Evolutionary conservation across 2,329 filamentous ascomycete genomes (phyloP).

Genomic region (Talaromyces sp.): DNA sequence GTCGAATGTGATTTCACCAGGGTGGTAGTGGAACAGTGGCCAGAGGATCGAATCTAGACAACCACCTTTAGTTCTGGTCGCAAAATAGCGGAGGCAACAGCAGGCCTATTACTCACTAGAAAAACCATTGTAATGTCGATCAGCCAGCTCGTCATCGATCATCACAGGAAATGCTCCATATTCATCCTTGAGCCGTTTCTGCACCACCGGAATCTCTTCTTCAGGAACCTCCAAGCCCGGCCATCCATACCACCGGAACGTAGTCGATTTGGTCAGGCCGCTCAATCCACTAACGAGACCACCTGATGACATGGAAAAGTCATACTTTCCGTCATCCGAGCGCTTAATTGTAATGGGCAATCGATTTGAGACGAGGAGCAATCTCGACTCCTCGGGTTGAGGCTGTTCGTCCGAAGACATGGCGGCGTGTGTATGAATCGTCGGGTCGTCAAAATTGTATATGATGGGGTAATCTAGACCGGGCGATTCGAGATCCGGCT

Average conservation of each 20-base stretch:
- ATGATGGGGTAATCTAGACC: conserved; percentile 5
- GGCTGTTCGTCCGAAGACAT: conserved; percentile 39
- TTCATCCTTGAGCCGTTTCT: conserved; percentile 74
- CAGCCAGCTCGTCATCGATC: conserved; percentile 86
- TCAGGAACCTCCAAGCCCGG: conserved; percentile 89
- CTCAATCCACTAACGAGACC: conserved; percentile 91
- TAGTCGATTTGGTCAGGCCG: conserved; percentile 85
- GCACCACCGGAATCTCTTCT: conserved; percentile 70
- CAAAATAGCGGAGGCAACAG: neutral
- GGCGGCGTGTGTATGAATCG: conserved; percentile 11
- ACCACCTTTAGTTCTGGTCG: neutral
- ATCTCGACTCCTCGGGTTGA: conserved; percentile 41
- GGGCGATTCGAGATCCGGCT: neutral
- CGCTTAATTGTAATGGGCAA: conserved; percentile 96
- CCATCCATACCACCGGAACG: conserved; percentile 99
- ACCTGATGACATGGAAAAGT: conserved; percentile 94
- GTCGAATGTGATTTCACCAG: conserved; percentile 93
- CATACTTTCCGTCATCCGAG: conserved; percentile 83
- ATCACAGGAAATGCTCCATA: conserved; percentile 90
- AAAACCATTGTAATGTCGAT: conserved; percentile 96
- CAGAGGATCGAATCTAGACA: conserved; percentile 80
- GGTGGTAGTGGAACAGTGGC: conserved; percentile 96
- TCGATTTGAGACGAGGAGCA: conserved; percentile 89
- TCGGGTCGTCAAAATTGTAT: neutral
- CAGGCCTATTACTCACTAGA: conserved; percentile 62